Base-by-base conservation (phyloP, 1,139 yeast genomes). In the Yamadazyma jaroonii region DNA sequence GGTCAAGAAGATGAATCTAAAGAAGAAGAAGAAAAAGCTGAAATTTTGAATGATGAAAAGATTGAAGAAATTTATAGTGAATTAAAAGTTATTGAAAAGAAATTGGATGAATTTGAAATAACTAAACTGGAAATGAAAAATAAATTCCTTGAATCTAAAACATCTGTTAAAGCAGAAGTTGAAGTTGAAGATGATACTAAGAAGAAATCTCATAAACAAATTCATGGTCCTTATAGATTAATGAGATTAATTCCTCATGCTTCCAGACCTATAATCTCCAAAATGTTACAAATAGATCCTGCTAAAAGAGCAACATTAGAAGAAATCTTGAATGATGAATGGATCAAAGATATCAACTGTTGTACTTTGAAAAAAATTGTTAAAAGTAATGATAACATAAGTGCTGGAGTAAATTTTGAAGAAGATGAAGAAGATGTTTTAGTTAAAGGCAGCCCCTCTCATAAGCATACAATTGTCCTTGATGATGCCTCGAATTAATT, bases 171-270 rank as follows among this genome's bases (percentile, higher is more conserved):
- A 38, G 37, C 26, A 43, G 37, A 42, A 29, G 40, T 43, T 23
- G 29, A 32, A 12, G 40, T 41, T 36, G 37, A 44, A 8, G 52
- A 44, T 4, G 47, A 42, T 25, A 47, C 42, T 4, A 56, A 61
- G 40, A 61, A 65, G 49, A 62, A 62, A 49, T 49, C 53, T 36
- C 74, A 68, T 48, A 67, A 70, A 45, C 76, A 70, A 48, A 70
- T 72, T 28, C 76, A 69, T 39, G 98, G 98, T 1, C 97, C 97
- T 2, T 88, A 92, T 71, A 72, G 97, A 50, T 65, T 94, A 46
- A 72, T 92, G 71, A 76, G 97, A 52, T 69, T 92, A 45, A 67
- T 94, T 34, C 98, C 98, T 2, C 85, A 82, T 48, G 89, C 89
- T 3, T 76, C 96, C 11, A 74, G 97, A 49, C 86, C 84, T 7